Evolutionary conservation across 208 protist species (phyloP).

Genomic region (Acanthamoeba triangularis): DNA sequence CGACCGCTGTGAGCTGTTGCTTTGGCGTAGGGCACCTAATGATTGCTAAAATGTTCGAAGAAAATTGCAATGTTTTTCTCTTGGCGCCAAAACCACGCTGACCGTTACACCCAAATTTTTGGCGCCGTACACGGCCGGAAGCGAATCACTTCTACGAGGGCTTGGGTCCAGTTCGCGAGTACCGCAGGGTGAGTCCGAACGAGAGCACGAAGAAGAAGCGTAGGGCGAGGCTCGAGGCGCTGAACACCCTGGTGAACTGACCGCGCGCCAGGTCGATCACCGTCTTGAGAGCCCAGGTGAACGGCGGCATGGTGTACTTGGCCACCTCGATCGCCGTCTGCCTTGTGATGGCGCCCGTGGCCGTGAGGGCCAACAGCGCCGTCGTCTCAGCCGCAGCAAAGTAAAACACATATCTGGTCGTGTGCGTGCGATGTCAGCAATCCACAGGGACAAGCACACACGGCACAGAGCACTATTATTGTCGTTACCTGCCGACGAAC

Average conservation of each 20-base stretch:
- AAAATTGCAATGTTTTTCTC: too few species aligned
- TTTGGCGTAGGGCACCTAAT: too few species aligned
- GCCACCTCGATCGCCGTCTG: slow-evolving; percentile 65
- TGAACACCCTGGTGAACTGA: not conserved
- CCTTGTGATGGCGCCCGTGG: slow-evolving; percentile 49
- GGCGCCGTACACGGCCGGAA: too few species aligned
- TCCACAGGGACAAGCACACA: too few species aligned
- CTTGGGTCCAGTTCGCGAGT: not conserved
- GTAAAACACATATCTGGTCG: slow-evolving; percentile 55
- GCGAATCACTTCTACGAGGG: not conserved
- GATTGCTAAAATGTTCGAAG: too few species aligned
- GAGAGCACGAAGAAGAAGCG: slow-evolving; percentile 53
- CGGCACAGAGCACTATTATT: too few species aligned
- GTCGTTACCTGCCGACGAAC: slow-evolving; percentile 40
- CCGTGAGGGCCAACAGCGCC: slow-evolving; percentile 34
- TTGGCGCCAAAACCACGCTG: not conserved
- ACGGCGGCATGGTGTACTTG: slow-evolving; percentile 66
- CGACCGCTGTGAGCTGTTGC: too few species aligned
- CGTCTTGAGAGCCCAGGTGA: slow-evolving; percentile 29
- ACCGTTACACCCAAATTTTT: too few species aligned
- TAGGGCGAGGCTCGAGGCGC: slow-evolving; percentile 24
- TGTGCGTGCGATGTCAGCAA: too few species aligned
- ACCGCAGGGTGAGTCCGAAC: slow-evolving; percentile 23
- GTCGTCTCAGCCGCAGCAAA: slow-evolving; percentile 61
- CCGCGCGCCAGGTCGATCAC: not conserved